Evolutionary conservation across 352 stramenopile species (phyloP).

Genomic region (Phytophthora litchii): DNA sequence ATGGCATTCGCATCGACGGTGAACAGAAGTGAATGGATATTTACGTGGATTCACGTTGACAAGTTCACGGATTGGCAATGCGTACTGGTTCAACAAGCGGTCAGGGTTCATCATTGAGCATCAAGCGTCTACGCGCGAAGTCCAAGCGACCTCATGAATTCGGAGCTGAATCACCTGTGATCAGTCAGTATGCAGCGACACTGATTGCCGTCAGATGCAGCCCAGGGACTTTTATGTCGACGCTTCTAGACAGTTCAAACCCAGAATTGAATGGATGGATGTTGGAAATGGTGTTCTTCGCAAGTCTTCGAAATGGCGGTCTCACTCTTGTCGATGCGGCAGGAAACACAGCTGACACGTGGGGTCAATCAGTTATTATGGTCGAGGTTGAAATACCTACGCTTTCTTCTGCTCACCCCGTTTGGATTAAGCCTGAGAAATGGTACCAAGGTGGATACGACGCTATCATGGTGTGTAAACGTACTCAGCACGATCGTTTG

Average conservation of each 20-base stretch:
- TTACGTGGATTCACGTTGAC: slow-evolving; percentile 25
- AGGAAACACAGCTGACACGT: slow-evolving; percentile 2
- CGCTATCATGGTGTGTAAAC: slow-evolving; percentile 25
- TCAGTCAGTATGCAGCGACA: too few species aligned
- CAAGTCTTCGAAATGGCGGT: slow-evolving; percentile 12
- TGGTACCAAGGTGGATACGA: slow-evolving; percentile 26
- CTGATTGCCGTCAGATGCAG: too few species aligned
- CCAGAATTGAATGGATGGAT: slow-evolving; percentile 20
- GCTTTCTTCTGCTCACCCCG: not conserved
- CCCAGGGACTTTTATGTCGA: slow-evolving; percentile 19
- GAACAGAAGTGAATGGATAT: slow-evolving; percentile 10
- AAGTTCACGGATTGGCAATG: not conserved
- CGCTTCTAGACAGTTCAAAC: slow-evolving; percentile 1
- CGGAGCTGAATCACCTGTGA: too few species aligned
- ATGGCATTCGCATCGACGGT: slow-evolving; percentile 19
- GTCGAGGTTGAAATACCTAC: slow-evolving; percentile 8
- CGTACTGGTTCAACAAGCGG: too few species aligned
- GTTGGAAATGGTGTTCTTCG: slow-evolving; percentile 20
- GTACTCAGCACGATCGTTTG: slow-evolving; percentile 5
- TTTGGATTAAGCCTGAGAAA: slow-evolving; percentile 24
- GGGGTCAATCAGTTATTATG: slow-evolving; percentile 7
- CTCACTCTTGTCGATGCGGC: slow-evolving; percentile 2
- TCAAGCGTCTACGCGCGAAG: too few species aligned
- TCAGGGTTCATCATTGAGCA: too few species aligned
- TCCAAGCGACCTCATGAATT: too few species aligned